Base-by-base conservation (phyloP, 2,329 filamentous ascomycete genomes). In the Ophidiomyces ophidiicola region DNA sequence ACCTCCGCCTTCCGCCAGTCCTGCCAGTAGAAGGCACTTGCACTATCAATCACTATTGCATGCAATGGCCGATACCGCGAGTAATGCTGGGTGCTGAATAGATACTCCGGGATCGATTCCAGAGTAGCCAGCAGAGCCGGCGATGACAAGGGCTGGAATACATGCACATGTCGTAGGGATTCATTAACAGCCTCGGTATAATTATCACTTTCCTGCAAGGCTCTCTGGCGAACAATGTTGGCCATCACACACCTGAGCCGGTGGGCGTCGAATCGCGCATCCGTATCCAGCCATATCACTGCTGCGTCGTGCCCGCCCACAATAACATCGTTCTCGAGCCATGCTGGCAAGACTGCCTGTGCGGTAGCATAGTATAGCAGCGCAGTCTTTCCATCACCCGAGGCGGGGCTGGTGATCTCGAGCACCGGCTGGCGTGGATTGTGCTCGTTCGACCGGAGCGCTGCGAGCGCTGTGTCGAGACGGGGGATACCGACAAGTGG, bases 351-450 rank as follows among this genome's bases (percentile, higher is more conserved):
- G 6, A 75, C 59, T 23, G 69, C 64, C 6, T 64, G 50, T 2
- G 68, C 64, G 19, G 64, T 63, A 28, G 78, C 55, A 43, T 71
- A 65, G 55, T 78, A 75, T 24, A 79, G 58, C 0, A 80, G 52
- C 24, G 72, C 68, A 1, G 74, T 72, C 55, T 76, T 78, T 6
- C 75, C 76, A 7, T 65, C 59, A 18, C 64, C 66, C 3, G 72
- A 59, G 8, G 59, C 58, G 24, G 61, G 56, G 36, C 71, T 72
- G 14, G 68, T 63, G 32, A 79, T 59, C 50, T 78, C 73, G 36
- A 78, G 47, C 4, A 70, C 59, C 0, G 67, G 50, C 37, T 41
- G 38, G 28, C 32, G 37, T 6, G n/a, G 20, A n/a, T 8, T 28
- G 6, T 20, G 14, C 10, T 26, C 7, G 21, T 14, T 32, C 14